Evolutionary conservation across 2,329 filamentous ascomycete genomes (phyloP), one percentile per base, ranked within the genome.

Genomic region (Botryotinia narcissicola): DNA sequence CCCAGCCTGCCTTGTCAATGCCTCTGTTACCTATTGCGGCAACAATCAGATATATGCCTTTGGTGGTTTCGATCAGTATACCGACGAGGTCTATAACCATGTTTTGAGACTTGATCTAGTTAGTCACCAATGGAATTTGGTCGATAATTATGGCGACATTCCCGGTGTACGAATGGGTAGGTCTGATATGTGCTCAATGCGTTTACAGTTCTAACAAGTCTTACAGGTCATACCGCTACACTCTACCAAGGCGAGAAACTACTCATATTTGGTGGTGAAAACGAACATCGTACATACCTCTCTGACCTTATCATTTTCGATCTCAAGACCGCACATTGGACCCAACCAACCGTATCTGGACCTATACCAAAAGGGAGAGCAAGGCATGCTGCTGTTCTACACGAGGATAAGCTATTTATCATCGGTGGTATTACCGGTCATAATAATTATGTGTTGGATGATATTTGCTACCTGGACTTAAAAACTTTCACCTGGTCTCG

Each of bases 401-500:
- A 98, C 81, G 95, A 99, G 80, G 95, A 99, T 83, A 98, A 97
- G 81, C 86, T 99, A 14, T 99, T 98, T 81, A 92, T 99, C 75
- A 91, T 97, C 74, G 96, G 96, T 73, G 96, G 96, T n/a, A 93
- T 98, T 78, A 97, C 94, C 8, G 95, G 95, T 3, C 92, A 95
- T 77, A 94, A 96, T 77, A 97, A 94, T 80, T 91, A 93, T 78
- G 95, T 98, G 37, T 86, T 98, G 67, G 95, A 98, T 81, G 96
- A 99, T 80, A 94, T 99, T 69, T 97, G 94, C 84, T 99, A 97
- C 80, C 88, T 99, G 67, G 96, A 99, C 81, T 86, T 99, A 64
- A 98, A 97, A 85, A 98, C 96, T 2, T 98, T 94, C 87, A 97
- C 95, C 0, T 99, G 96, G 96, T 98, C 95, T 73, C 91, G 94